phyloP scores from a whole-genome alignment of 2,329 filamentous ascomycete species.

The Sarocladium kiliense region DNA sequence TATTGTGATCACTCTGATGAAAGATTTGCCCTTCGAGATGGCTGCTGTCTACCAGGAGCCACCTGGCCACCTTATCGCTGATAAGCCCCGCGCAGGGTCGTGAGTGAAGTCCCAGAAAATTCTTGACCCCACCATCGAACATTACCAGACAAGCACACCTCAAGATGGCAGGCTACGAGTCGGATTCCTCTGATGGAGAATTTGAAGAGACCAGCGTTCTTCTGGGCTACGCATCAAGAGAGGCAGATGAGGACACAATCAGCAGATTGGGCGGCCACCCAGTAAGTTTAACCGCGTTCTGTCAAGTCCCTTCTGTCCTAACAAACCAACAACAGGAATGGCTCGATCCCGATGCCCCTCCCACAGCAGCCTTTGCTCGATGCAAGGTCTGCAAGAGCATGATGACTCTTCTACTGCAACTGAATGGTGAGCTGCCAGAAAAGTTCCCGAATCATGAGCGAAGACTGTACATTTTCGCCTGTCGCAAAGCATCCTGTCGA shows the following conservation, averaged over 20 bases:
- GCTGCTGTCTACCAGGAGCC: not conserved
- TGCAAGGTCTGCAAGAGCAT: constrained; percentile 83
- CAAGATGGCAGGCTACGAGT: constrained; percentile 74
- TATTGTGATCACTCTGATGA: constrained; percentile 20
- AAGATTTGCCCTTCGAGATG: constrained; percentile 11
- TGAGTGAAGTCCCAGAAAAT: constrained; percentile 27
- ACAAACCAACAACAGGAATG: constrained; percentile 58
- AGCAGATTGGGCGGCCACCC: constrained; percentile 85
- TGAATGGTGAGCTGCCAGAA: constrained; percentile 86
- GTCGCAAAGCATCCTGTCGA: constrained; percentile 71
- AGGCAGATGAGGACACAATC: constrained; percentile 70
- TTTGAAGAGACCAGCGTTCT: constrained; percentile 82
- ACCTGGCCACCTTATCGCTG: constrained; percentile 7
- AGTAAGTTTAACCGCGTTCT: constrained; percentile 48
- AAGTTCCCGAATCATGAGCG: constrained; percentile 83
- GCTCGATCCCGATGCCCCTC: constrained; percentile 66
- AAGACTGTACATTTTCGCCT: constrained; percentile 81
- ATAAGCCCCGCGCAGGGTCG: constrained; percentile 21
- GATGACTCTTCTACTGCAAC: constrained; percentile 81
- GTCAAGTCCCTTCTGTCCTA: constrained; percentile 5
- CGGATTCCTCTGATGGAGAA: constrained; percentile 70
- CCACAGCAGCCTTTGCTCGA: constrained; percentile 71
- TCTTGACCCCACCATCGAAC: constrained; percentile 32
- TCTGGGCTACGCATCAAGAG: constrained; percentile 80
- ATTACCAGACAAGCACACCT: constrained; percentile 13